Conservation (phyloP, 345 rosid species). For the Kernera saxatilis region DNA sequence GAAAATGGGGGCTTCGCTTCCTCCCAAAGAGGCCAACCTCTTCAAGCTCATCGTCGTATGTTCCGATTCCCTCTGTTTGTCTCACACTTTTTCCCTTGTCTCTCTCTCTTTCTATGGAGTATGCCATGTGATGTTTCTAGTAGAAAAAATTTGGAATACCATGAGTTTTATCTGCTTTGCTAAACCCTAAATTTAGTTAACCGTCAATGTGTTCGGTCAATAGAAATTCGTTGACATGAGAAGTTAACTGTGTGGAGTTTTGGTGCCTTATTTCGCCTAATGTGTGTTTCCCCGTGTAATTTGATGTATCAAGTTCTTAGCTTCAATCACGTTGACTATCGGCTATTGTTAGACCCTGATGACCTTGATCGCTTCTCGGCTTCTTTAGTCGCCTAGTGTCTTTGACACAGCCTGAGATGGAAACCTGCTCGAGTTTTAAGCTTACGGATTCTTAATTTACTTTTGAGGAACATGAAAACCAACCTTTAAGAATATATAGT, state of each 20-base stretch:
- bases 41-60: slow-evolving; percentile 99
- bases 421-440: background rate
- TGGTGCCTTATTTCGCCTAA: background rate
- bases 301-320: background rate
- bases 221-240: background rate
- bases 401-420: background rate
- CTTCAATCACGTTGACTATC: background rate
- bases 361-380: slow-evolving; percentile 9
- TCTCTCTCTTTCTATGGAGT: background rate
- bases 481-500: background rate
- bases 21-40: slow-evolving; percentile 98
- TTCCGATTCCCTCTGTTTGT: slow-evolving; percentile 25
- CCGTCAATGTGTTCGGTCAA: slow-evolving; percentile 13
- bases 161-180: background rate
- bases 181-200: slow-evolving; percentile 22
- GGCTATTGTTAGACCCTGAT: slow-evolving; percentile 18
- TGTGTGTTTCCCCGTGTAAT: background rate
- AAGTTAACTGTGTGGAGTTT: background rate
- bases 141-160: background rate
- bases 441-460: background rate
- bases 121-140: background rate
- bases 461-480: background rate
- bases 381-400: background rate
- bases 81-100: background rate
- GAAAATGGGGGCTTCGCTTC: slow-evolving; percentile 93